Evolutionary conservation across 345 rosid genomes (phyloP).

Genomic region (Eucalyptus rudis): DNA sequence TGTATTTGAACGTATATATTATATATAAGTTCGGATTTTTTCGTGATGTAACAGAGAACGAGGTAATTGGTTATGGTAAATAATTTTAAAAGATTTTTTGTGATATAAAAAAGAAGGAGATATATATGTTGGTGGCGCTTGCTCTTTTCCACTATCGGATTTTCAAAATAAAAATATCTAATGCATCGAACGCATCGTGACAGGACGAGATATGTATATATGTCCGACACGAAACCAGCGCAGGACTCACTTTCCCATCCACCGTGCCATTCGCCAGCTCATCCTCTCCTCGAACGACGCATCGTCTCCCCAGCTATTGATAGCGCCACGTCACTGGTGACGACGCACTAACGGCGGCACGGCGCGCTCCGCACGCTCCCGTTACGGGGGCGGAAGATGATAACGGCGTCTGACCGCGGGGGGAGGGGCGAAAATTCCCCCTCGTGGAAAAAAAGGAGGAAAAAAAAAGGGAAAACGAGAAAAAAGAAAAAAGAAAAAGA

Average conservation of each 20-base stretch:
- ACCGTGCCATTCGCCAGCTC: background rate
- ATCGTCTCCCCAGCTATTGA: background rate
- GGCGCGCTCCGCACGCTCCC: background rate
- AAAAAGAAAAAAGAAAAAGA: background rate
- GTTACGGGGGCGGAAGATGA: background rate
- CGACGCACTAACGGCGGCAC: background rate
- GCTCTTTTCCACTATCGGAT: background rate
- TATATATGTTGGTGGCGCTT: too few species aligned
- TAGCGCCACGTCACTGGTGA: background rate
- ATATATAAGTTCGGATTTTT: too few species aligned
- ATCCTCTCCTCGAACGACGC: background rate
- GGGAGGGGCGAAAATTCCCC: background rate
- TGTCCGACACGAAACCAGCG: background rate
- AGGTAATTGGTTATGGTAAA: too few species aligned
- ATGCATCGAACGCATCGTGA: background rate
- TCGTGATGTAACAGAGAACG: too few species aligned
- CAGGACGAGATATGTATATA: background rate
- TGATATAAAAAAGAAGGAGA: too few species aligned
- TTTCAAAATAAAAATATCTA: background rate
- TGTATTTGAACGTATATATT: too few species aligned
- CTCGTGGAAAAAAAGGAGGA: background rate
- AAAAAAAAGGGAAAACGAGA: background rate
- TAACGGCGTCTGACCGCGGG: background rate
- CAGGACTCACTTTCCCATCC: background rate
- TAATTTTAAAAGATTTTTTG: too few species aligned